Conservation (phyloP, 306 rosid species). For the Gastrolobium villosum region DNA sequence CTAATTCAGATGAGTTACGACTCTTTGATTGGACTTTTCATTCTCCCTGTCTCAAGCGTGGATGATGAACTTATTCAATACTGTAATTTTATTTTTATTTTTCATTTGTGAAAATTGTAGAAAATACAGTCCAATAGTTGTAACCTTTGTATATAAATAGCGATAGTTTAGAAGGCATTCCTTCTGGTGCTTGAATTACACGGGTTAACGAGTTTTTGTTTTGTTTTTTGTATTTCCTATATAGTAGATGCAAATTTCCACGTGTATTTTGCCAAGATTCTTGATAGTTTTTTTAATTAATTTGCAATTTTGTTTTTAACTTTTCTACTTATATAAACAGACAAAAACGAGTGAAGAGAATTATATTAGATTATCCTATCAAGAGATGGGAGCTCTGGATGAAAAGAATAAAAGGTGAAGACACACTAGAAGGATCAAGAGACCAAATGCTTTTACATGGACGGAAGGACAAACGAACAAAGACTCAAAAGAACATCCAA, state of each 20-base stretch:
- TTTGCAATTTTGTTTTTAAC: constrained; percentile 27
- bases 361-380: not conserved
- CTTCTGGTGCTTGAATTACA: constrained; percentile 58
- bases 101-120: constrained; percentile 65
- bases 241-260: constrained; percentile 35
- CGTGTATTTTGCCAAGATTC: constrained; percentile 23
- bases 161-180: constrained; percentile 67
- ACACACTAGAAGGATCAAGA: too few relatives aligned
- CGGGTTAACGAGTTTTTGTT: constrained; percentile 5
- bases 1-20: constrained; percentile 60
- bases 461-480: not conserved
- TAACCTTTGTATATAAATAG: constrained; percentile 82
- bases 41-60: constrained; percentile 52
- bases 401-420: too few relatives aligned
- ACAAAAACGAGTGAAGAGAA: not conserved
- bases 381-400: not conserved
- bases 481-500: not conserved
- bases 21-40: constrained; percentile 54
- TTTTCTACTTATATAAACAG: not conserved
- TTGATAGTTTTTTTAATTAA: not conserved
- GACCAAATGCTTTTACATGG: not conserved
- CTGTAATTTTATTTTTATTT: constrained; percentile 51
- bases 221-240: not conserved
- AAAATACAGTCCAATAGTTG: constrained; percentile 60
- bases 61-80: constrained; percentile 56